These are phyloP conservation scores for Paradendryphiella salina DNA, from an alignment of 2,329 filamentous ascomycete species.

Conservation along the genomic window DNA sequence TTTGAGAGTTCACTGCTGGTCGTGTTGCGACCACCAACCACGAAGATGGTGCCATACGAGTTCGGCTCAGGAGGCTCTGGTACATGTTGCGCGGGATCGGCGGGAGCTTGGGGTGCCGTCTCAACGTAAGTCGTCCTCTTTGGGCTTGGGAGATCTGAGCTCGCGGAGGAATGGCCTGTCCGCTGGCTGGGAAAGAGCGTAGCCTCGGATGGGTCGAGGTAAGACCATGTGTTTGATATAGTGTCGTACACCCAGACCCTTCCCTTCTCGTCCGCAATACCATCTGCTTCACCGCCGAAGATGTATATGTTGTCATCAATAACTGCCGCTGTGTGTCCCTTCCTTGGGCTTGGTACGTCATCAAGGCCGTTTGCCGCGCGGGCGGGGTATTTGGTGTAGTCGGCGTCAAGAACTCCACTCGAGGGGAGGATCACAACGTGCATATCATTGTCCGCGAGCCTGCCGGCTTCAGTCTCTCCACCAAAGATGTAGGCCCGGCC, in stretches of 20 bases:
- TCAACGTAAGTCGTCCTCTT: constrained; percentile 36
- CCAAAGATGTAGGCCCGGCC: constrained; percentile 62
- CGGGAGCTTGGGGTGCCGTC: constrained; percentile 47
- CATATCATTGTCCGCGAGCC: constrained; percentile 55
- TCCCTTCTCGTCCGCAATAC: constrained; percentile 42
- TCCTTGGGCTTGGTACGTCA: constrained; percentile 46
- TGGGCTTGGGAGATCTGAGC: constrained; percentile 48
- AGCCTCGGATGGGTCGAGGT: constrained; percentile 42
- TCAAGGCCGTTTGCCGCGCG: constrained; percentile 33
- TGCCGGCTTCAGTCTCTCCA: constrained; percentile 48
- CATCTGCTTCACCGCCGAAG: constrained; percentile 47
- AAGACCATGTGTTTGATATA: constrained; percentile 47
- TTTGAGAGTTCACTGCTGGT: constrained; percentile 34
- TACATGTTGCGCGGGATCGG: constrained; percentile 48
- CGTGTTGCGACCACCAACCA: constrained; percentile 52
- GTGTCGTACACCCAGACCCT: constrained; percentile 53
- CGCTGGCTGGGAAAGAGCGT: constrained; percentile 37
- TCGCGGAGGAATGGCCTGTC: constrained; percentile 43
- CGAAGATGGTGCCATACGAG: constrained; percentile 56
- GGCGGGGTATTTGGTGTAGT: constrained; percentile 47
- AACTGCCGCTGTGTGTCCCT: constrained; percentile 49
- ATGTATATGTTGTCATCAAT: constrained; percentile 53
- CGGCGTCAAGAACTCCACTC: constrained; percentile 49
- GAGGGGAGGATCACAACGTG: constrained; percentile 58
- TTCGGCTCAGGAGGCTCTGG: constrained; percentile 48